Base-by-base conservation (phyloP, 176 grass and related monocot genomes). In the Raddia distichophylla region DNA sequence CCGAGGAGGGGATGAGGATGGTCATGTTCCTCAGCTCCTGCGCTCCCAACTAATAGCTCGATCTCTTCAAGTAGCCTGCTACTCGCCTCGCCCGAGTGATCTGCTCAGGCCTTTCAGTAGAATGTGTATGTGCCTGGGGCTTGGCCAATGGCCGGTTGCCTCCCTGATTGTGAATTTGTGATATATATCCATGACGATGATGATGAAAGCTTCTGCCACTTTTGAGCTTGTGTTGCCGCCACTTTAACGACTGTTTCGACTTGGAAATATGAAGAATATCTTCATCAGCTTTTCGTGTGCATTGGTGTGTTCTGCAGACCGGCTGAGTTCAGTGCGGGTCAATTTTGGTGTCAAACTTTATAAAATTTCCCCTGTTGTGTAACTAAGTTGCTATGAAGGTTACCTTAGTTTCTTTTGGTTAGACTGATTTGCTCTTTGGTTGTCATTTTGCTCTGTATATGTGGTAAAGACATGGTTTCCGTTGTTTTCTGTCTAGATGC, bases 1-100 rank as follows among this genome's bases (percentile, higher is more conserved):
- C 82, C 3, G 89, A 97, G 62, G 91, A 93, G 50, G 78, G 77
- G 50, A 1, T 97, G 73, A 86, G 89, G 54, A 91, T 84, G 0
- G 82, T 91, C 17, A 91, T 97, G 89, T 91, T 94, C 60, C 78
- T 89, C 78, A 91, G 87, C 61, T 87, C 82, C 83, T 93, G 94
- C 88, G 81, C 84, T 3, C 77, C 86, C 17, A 27, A 68, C 64
- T 65, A 40, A 5, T 5, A 3, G 4, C 37, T 40, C n/a, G n/a
- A n/a, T n/a, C n/a, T n/a, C n/a, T n/a, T n/a, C n/a, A n/a, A n/a
- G n/a, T n/a, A 35, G 22, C 27, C 27, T 12, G 12, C 18, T 13
- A 7, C 43, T 32, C 6, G 5, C n/a, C 32, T 32, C 6, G 5
- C n/a, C 32, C 19, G 64, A 2, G 12, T 27, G 27, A 27, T 49